Base-by-base conservation (phyloP, 1,284 basidiomycete species). In the Ganoderma meredithae region DNA sequence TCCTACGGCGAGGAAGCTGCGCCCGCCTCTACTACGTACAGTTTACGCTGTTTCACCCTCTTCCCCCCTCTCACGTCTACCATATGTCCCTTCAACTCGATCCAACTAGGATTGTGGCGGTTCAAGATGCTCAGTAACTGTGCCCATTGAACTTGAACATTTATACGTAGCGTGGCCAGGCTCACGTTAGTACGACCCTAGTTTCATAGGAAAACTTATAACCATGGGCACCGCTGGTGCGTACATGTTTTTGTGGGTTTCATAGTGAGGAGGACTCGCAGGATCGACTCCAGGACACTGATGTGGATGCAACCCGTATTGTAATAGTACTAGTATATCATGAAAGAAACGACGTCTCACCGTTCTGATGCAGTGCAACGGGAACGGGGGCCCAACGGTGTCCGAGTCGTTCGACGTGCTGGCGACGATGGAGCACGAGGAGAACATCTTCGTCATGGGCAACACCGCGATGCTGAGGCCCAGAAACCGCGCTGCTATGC, bases 381-480 rank as follows among this genome's bases (percentile, higher is more conserved):
- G 76, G 59, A 69, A 74, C 59, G 72, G 76, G 68, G 81, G 81
- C 52, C 43, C 68, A 22, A 85, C 83, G 1, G 86, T 90, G 56
- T 78, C 84, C 0, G 87, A 90, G 40, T 88, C 88, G 15, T 92
- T 93, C 80, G 90, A 87, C 52, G 88, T 91, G 36, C 69, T 85
- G 13, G 91, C 87, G 5, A 86, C 85, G 12, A 93, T 92, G 15
- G 77, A 83, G 15, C 80, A 77, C 40, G 91, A 90, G 72, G 92
- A 94, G 78, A 90, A 87, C 76, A 90, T 94, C 74, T 93, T 86
- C 78, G 76, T 94, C 66, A 86, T 86, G 41, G 92, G 92, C 0
- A 90, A 86, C 4, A 81, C 91, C 47, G 81, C 81, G 59, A 84
- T 83, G 31, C 81, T 94, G 92, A 92, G 86, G 84, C 33, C 83